A percentile compares a stretch with the other conserved stretches of the same genome.
Conservation (phyloP, 1,284 basidiomycete species). For the Ceratobasidium sp. region DNA sequence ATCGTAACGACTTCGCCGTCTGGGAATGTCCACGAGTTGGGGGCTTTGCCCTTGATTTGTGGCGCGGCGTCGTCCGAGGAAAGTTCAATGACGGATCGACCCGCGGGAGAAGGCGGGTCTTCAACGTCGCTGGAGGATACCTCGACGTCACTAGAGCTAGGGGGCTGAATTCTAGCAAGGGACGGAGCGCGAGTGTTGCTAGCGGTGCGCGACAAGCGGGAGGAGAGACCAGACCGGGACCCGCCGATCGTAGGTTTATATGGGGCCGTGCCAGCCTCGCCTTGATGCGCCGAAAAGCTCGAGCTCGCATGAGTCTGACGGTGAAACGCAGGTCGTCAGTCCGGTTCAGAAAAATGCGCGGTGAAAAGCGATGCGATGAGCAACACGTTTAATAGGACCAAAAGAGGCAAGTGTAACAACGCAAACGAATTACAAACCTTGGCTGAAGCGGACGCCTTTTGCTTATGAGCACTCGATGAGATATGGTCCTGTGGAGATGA, state of each 20-base stretch:
- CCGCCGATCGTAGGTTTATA: conserved; percentile 5
- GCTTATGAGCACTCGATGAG: conserved; percentile 19
- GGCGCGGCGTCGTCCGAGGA: conserved; percentile 23
- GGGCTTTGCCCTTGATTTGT: not conserved
- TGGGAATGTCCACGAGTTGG: conserved; percentile 4
- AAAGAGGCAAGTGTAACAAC: conserved; percentile 16
- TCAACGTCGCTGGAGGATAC: conserved; percentile 15
- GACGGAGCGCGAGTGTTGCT: conserved; percentile 24
- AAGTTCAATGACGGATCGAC: conserved; percentile 24
- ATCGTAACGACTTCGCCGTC: conserved; percentile 38
- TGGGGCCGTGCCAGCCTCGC: not conserved
- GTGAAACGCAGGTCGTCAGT: conserved; percentile 38
- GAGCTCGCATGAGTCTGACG: not conserved
- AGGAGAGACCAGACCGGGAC: conserved; percentile 3
- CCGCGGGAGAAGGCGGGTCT: conserved; percentile 14
- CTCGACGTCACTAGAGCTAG: conserved; percentile 35
- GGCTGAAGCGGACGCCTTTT: conserved; percentile 16
- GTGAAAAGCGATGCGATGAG: conserved; percentile 39
- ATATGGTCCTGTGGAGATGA: conserved; percentile 11
- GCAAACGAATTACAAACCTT: conserved; percentile 23
- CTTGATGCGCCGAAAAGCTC: not conserved
- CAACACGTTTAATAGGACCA: conserved; percentile 1
- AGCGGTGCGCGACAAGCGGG: not conserved
- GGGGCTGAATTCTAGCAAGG: conserved; percentile 5
- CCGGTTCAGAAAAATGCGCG: not conserved